Percentiles rank a stretch among this genome's conserved stretches.
Evolutionary conservation across 495 filamentous ascomycete genomes (phyloP).

Genomic region (Physcia stellaris): DNA sequence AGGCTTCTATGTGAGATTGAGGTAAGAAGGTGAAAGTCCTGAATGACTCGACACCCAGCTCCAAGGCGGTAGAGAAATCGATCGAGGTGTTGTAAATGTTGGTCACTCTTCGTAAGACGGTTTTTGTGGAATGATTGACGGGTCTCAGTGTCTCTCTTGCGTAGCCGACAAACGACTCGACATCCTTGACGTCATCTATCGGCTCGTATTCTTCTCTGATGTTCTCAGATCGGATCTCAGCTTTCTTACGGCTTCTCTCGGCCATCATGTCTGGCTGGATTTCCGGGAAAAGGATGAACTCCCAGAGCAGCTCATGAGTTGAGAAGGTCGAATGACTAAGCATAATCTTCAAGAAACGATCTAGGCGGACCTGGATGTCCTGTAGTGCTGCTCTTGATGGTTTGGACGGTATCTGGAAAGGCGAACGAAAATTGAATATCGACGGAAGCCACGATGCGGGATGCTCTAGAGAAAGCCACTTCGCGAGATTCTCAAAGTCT

Average conservation of each 20-base stretch:
- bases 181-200: conserved; percentile 74
- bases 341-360: conserved; percentile 74
- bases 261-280: conserved; percentile 82
- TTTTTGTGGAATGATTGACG: conserved; percentile 68
- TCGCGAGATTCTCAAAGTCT: conserved; percentile 85
- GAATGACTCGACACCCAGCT: conserved; percentile 28
- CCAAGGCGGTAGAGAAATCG: conserved; percentile 21
- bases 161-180: conserved; percentile 82
- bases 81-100: conserved; percentile 36
- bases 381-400: conserved; percentile 77
- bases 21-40: conserved; percentile 56
- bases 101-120: conserved; percentile 58
- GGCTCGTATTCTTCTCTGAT: conserved; percentile 79
- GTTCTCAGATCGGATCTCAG: conserved; percentile 64
- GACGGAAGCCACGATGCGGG: conserved; percentile 89
- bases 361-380: conserved; percentile 76
- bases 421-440: conserved; percentile 63
- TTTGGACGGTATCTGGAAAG: conserved; percentile 83
- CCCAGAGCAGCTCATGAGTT: conserved; percentile 96
- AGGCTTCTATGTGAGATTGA: conserved; percentile 48
- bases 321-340: conserved; percentile 85
- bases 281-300: conserved; percentile 96
- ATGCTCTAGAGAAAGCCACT: conserved; percentile 79
- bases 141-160: conserved; percentile 77
- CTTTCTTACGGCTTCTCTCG: conserved; percentile 75